Evolutionary conservation across 257 asterid species (phyloP).

Genomic region (Solanum commersonii): DNA sequence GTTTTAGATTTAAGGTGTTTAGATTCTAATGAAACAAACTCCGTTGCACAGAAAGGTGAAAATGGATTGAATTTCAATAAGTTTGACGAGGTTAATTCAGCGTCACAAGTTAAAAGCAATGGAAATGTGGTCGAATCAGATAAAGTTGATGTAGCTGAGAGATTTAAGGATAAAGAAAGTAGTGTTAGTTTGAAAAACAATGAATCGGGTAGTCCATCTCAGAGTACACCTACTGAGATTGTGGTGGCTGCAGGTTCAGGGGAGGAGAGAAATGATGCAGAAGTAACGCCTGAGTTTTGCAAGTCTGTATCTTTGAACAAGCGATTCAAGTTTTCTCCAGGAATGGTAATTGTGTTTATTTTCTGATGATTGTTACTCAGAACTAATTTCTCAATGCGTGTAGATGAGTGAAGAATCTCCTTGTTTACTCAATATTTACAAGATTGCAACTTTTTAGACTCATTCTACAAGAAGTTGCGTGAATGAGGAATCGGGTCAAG

Average conservation of each 20-base stretch:
- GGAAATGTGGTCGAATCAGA: background rate
- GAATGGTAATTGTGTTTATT: slow-evolving; percentile 54
- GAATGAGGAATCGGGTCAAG: background rate
- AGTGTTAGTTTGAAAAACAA: slow-evolving; percentile 12
- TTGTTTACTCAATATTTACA: background rate
- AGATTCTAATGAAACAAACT: background rate
- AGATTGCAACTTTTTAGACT: background rate
- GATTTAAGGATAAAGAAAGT: slow-evolving; percentile 5
- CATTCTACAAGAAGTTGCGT: background rate
- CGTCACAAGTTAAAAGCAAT: background rate
- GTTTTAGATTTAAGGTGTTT: background rate
- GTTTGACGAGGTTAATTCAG: background rate
- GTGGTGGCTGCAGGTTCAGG: slow-evolving; percentile 18
- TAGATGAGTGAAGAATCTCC: background rate
- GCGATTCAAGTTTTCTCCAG: slow-evolving; percentile 92
- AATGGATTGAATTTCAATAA: background rate
- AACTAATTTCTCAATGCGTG: background rate
- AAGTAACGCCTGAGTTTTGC: slow-evolving; percentile 67
- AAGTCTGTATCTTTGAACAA: slow-evolving; percentile 36
- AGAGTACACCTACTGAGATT: slow-evolving; percentile 19
- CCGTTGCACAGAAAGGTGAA: background rate
- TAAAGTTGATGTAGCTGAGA: background rate
- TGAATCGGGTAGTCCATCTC: slow-evolving; percentile 20
- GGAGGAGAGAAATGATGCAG: slow-evolving; percentile 32
- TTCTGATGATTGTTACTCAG: background rate